Conservation (phyloP, 768 basidiomycete species). For the Stropharia rugosoannulata region DNA sequence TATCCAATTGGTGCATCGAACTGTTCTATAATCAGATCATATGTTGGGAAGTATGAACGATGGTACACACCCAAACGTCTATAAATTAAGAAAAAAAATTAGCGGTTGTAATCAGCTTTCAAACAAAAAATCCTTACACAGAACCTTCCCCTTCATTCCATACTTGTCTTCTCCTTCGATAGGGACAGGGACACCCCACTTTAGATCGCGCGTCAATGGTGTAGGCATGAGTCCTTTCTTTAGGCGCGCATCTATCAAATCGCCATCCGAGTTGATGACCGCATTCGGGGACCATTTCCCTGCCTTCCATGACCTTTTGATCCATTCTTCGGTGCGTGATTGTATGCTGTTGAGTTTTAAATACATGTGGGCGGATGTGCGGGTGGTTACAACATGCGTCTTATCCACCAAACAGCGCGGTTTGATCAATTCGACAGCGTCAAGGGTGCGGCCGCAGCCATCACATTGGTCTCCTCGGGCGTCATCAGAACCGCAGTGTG, state of each 20-base stretch:
- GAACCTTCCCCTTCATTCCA: slow-evolving; percentile 91
- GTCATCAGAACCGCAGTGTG: slow-evolving; percentile 89
- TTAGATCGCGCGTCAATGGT: slow-evolving; percentile 90
- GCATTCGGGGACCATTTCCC: slow-evolving; percentile 95
- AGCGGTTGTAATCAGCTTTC: slow-evolving; percentile 3
- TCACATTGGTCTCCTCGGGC: slow-evolving; percentile 99
- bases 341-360: slow-evolving; percentile 84
- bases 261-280: slow-evolving; percentile 85
- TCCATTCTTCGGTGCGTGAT: slow-evolving; percentile 83
- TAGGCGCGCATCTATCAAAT: slow-evolving; percentile 86
- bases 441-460: slow-evolving; percentile 86
- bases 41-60: background rate
- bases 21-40: slow-evolving; percentile 37
- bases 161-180: slow-evolving; percentile 70
- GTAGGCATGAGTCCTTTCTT: slow-evolving; percentile 84
- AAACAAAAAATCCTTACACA: slow-evolving; percentile 63
- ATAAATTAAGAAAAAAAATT: slow-evolving; percentile 1
- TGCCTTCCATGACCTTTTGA: slow-evolving; percentile 70
- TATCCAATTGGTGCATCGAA: slow-evolving; percentile 98
- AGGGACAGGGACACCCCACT: slow-evolving; percentile 96
- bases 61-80: slow-evolving; percentile 89
- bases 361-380: slow-evolving; percentile 89
- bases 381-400: slow-evolving; percentile 72
- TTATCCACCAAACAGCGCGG: slow-evolving; percentile 92
- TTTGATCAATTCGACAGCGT: slow-evolving; percentile 90